Percentiles rank a stretch among this genome's conserved stretches.
These are phyloP conservation scores for Fusarium pseudocircinatum DNA, from an alignment of 2,329 filamentous ascomycete genomes.

Conservation along the genomic window DNA sequence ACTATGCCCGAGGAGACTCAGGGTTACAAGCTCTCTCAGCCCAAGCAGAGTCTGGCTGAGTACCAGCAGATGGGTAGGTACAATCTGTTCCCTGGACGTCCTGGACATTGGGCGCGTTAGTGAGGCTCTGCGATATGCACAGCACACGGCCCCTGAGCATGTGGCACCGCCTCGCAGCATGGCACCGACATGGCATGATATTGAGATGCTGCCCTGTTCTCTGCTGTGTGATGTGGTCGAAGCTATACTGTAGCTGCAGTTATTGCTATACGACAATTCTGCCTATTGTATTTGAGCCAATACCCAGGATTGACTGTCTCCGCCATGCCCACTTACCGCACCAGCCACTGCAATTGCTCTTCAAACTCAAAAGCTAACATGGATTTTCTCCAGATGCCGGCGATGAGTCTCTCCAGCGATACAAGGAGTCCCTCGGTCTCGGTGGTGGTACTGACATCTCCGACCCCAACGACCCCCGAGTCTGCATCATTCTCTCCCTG, in stretches of 20 bases:
- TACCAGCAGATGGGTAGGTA: slow-evolving; percentile 90
- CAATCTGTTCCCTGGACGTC: neutral
- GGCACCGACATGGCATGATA: slow-evolving; percentile 19
- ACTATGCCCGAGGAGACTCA: slow-evolving; percentile 87
- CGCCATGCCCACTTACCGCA: slow-evolving; percentile 1
- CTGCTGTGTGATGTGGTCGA: neutral
- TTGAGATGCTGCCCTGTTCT: neutral
- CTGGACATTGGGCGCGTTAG: neutral
- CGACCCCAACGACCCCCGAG: slow-evolving; percentile 83
- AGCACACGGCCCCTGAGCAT: slow-evolving; percentile 5
- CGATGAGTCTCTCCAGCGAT: slow-evolving; percentile 95
- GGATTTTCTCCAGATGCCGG: slow-evolving; percentile 63
- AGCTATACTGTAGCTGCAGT: neutral
- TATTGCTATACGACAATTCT: neutral
- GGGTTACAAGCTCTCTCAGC: slow-evolving; percentile 97
- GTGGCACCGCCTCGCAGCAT: slow-evolving; percentile 14
- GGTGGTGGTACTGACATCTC: slow-evolving; percentile 76
- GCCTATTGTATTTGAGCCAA: neutral
- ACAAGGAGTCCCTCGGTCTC: slow-evolving; percentile 96
- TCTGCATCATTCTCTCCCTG: slow-evolving; percentile 92
- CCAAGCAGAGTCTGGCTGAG: slow-evolving; percentile 95
- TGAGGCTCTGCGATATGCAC: slow-evolving; percentile 27
- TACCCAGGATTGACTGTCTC: neutral
- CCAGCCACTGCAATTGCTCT: neutral
- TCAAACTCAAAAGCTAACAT: slow-evolving; percentile 29